Percentiles rank a stretch among this genome's conserved stretches.
Conservation (phyloP, 257 asterid species). For the Nicotiana benthamiana region DNA sequence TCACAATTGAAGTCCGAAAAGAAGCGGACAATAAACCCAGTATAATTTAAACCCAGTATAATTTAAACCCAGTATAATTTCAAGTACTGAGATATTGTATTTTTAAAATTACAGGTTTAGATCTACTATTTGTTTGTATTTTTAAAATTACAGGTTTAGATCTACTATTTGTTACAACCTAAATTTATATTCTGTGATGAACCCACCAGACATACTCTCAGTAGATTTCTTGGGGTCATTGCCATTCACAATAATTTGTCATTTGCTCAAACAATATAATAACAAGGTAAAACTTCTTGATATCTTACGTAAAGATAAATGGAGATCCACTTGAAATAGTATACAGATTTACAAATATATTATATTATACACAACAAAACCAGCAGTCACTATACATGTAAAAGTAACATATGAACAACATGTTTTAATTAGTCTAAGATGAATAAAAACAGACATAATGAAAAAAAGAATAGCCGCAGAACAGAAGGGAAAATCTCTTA, state of each 20-base stretch:
- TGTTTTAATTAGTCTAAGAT: not conserved
- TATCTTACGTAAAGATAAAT: not conserved
- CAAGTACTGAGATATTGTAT: no score
- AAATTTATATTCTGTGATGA: no score
- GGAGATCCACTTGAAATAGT: not conserved
- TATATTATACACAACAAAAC: not conserved
- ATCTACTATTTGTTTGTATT: no score
- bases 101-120: no score
- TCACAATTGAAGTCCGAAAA: no score
- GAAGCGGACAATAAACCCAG: no score
- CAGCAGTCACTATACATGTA: slow-evolving; percentile 12
- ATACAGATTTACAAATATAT: not conserved
- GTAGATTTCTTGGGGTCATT: no score
- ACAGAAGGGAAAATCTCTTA: slow-evolving; percentile 7
- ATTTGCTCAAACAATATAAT: not conserved
- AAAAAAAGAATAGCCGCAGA: not conserved
- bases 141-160: no score
- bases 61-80: no score
- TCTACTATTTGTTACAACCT: no score
- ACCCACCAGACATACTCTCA: no score
- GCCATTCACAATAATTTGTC: not conserved
- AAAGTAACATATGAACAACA: slow-evolving; percentile 13
- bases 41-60: no score
- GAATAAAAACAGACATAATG: not conserved
- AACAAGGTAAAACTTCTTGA: not conserved